Base-by-base conservation (phyloP, 2,329 filamentous ascomycete genomes). In the Xylaria sp. region DNA sequence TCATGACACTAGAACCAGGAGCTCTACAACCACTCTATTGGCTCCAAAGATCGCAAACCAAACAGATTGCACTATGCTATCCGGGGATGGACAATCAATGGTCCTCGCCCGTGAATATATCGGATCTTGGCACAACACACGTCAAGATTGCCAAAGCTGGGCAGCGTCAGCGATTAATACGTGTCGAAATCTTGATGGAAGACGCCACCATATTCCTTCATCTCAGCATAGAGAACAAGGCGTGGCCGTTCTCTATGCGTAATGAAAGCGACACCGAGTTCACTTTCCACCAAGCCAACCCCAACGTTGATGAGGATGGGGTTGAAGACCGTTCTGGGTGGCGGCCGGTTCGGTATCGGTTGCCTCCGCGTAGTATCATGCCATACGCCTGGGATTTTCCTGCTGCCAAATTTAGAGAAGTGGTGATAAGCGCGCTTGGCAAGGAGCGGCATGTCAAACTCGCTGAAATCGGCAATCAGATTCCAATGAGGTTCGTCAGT, bases 371-470 rank as follows among this genome's bases (percentile, higher is more conserved):
- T 68, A 98, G 95, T 80, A 98, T 99, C 80, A 99, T 99, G 96
- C 96, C 97, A 0, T 99, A 99, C 76, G 95, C 96, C 1, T 99
- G 96, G 96, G 97, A 99, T 78, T 99, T 97, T 81, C 97, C 96
- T 0, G 95, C 96, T 1, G 94, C 94, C n/a, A 98, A 97, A 82
- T 92, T 93, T 81, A 97, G 96, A 76, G 96, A 98, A 78, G 88
- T 99, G 47, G 89, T 98, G 58, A 89, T 99, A 77, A 90, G 85
- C 61, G 91, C 91, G 7, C 89, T 91, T 75, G 90, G 90, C 69
- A 93, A 91, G 76, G 94, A 98, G 78, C 87, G 96, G 34, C 93
- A 98, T 76, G 92, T 99, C 78, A 98, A 97, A 79, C 86, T 99
- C 72, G 93, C 95, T 2, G 96, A 99, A 78, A 99, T 99, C 75